Conservation (phyloP, 768 basidiomycete species). For the Terana coerulea region DNA sequence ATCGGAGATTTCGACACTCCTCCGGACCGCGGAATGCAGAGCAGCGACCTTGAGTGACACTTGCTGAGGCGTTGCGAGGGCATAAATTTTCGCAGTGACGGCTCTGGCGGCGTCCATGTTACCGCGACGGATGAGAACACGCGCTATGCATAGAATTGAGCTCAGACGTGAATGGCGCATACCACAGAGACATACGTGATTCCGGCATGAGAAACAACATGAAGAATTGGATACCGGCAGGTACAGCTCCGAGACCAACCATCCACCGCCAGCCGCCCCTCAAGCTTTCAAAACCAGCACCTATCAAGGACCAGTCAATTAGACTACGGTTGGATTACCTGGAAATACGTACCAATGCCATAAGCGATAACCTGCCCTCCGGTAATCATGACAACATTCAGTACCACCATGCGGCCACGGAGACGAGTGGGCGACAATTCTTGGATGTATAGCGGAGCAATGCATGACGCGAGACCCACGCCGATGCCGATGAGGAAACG, state of each 20-base stretch:
- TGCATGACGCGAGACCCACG: conserved; percentile 72
- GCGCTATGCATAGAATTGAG: conserved; percentile 31
- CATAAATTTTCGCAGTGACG: conserved; percentile 67
- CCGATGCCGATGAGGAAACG: conserved; percentile 74
- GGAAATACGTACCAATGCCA: too few relatives aligned
- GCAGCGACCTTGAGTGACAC: conserved; percentile 56
- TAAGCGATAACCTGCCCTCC: conserved; percentile 79
- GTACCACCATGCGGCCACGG: conserved; percentile 73
- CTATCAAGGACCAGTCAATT: too few relatives aligned
- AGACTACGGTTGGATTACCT: too few relatives aligned
- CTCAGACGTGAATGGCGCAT: neutral
- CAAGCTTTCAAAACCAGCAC: conserved; percentile 55
- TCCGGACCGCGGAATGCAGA: conserved; percentile 54
- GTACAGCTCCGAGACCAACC: conserved; percentile 73
- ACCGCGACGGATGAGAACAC: conserved; percentile 62
- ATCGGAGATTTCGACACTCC: conserved; percentile 58
- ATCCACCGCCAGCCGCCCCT: conserved; percentile 78
- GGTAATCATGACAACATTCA: conserved; percentile 83
- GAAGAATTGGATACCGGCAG: conserved; percentile 59
- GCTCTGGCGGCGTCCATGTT: conserved; percentile 44
- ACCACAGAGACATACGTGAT: conserved; percentile 53
- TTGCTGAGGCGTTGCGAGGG: conserved; percentile 57
- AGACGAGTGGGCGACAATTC: conserved; percentile 74
- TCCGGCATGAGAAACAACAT: conserved; percentile 70
- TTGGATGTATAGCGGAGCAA: conserved; percentile 81